Evolutionary conservation across 441 rosid species (phyloP).

Genomic region (Capsella rubella): DNA sequence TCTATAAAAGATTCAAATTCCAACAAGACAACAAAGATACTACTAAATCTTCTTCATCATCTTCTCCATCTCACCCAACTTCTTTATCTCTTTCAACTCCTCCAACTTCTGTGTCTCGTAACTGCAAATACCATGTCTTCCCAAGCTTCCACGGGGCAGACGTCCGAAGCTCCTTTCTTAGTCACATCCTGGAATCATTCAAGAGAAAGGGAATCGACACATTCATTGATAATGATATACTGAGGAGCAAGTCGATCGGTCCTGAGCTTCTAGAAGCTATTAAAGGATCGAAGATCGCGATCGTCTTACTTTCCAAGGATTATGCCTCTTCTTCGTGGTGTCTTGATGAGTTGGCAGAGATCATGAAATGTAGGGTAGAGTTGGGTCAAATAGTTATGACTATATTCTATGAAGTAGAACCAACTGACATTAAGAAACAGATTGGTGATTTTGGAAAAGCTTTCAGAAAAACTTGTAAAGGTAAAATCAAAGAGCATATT

Average conservation of each 20-base stretch:
- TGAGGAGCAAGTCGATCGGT: background rate
- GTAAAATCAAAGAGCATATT: background rate
- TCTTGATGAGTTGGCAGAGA: background rate
- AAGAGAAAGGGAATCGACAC: background rate
- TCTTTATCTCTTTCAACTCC: background rate
- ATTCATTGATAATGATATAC: background rate
- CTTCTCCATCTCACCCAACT: too few species aligned
- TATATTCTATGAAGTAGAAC: background rate
- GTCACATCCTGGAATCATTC: background rate
- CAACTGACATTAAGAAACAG: background rate
- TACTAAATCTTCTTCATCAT: background rate
- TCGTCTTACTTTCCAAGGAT: background rate
- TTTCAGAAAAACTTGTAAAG: background rate
- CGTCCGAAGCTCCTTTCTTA: too few species aligned
- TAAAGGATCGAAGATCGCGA: background rate
- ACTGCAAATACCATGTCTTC: too few species aligned
- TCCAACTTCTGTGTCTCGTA: background rate
- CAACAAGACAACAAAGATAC: background rate
- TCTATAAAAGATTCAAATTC: background rate
- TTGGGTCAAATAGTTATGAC: background rate
- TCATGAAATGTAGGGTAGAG: background rate
- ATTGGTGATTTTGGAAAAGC: background rate
- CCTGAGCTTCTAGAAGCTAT: background rate
- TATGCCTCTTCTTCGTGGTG: background rate
- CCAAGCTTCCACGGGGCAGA: too few species aligned